These are phyloP conservation scores for Eucalyptus virginea DNA, from an alignment of 345 rosid genomes.

Conservation along the genomic window DNA sequence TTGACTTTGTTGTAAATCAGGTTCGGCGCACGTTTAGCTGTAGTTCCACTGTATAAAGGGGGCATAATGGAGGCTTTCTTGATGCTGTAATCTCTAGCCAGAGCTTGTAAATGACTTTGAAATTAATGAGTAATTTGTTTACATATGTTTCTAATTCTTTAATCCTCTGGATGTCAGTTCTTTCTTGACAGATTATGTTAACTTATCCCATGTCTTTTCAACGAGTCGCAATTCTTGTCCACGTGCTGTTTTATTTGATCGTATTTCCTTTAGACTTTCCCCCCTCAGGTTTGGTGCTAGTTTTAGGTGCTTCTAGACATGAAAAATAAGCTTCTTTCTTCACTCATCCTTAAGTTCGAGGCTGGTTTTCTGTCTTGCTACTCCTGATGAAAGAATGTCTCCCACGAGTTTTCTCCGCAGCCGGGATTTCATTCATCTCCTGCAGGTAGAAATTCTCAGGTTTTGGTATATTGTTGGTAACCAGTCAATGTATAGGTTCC, in stretches of 20 bases:
- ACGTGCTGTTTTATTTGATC: not conserved
- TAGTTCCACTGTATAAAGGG: not conserved
- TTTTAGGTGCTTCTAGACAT: not conserved
- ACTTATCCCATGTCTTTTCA: not conserved
- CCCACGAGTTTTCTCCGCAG: constrained; percentile 2
- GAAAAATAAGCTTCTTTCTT: not conserved
- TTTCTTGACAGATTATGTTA: not conserved
- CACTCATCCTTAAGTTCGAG: not conserved
- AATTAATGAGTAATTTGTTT: not conserved
- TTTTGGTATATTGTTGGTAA: not conserved
- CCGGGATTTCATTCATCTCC: constrained; percentile 11
- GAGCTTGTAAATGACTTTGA: not conserved
- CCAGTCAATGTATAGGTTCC: not conserved
- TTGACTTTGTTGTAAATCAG: not conserved
- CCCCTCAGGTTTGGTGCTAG: not conserved
- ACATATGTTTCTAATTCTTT: not conserved
- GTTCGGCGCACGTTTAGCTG: not conserved
- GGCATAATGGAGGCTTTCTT: not conserved
- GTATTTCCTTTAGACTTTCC: not conserved
- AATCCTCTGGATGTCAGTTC: not conserved
- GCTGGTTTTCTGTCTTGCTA: not conserved
- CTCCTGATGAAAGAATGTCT: constrained; percentile 1
- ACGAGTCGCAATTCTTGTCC: not conserved
- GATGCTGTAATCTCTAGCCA: not conserved
- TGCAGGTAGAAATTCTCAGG: constrained; percentile 29